These are phyloP conservation scores for Aspergillus oerlinghausenensis DNA, from an alignment of 2,329 filamentous ascomycete species.

Conservation along the genomic window DNA sequence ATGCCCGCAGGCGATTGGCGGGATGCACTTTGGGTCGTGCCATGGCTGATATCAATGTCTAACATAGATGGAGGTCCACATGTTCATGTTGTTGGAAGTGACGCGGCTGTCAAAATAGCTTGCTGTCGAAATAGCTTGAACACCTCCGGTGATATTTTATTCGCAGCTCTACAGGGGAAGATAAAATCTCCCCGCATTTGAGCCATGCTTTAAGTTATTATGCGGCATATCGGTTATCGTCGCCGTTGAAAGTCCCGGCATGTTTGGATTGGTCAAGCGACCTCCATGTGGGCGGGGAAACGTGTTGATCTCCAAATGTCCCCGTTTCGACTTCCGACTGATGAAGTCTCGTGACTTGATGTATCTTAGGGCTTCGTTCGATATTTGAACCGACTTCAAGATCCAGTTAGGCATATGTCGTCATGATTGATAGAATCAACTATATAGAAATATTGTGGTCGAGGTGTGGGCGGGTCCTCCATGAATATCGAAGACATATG, in stretches of 20 bases:
- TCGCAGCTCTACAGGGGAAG: neutral
- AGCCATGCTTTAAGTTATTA: neutral
- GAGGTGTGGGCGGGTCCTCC: no score
- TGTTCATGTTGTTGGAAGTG: neutral
- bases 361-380: no score
- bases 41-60: constrained; percentile 32
- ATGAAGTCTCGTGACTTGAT: no score
- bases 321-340: no score
- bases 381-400: no score
- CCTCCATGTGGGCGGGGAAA: neutral
- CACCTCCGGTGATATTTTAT: neutral
- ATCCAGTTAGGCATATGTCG: no score
- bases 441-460: no score
- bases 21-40: constrained; percentile 50
- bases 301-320: no score
- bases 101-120: neutral
- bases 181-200: neutral
- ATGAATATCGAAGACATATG: no score
- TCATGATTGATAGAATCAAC: no score
- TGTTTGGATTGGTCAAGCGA: no score
- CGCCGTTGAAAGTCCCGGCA: neutral
- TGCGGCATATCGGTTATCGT: neutral
- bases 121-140: neutral
- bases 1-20: constrained; percentile 46
- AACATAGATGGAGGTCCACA: neutral